These are phyloP conservation scores for Hypoxylon rickii DNA, from an alignment of 495 filamentous ascomycete species.

Conservation along the genomic window DNA sequence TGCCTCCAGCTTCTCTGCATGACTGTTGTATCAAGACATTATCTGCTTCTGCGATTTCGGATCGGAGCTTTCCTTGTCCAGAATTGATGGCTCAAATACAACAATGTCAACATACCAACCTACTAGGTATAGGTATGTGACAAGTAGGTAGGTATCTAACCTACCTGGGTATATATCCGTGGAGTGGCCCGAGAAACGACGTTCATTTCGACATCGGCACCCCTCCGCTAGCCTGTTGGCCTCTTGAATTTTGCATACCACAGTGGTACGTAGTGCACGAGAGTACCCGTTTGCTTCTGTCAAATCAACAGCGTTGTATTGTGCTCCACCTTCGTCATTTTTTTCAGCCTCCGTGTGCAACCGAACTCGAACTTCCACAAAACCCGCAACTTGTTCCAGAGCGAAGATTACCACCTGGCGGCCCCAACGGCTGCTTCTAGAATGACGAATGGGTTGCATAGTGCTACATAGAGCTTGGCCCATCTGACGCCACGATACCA, in stretches of 20 bases:
- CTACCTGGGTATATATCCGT: not conserved
- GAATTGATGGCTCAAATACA: too few relatives aligned
- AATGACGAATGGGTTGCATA: conserved; percentile 4
- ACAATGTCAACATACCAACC: not conserved
- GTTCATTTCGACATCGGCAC: conserved; percentile 20
- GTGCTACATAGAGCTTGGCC: conserved; percentile 13
- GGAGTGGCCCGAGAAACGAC: conserved; percentile 23
- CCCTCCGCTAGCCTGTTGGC: too few relatives aligned
- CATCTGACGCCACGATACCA: conserved; percentile 17
- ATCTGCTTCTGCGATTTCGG: conserved; percentile 25
- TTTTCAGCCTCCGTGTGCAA: conserved; percentile 38
- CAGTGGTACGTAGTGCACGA: conserved; percentile 1
- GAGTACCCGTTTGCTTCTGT: conserved; percentile 14
- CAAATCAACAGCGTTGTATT: conserved; percentile 15
- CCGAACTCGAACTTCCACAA: conserved; percentile 15
- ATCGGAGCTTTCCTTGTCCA: conserved; percentile 7
- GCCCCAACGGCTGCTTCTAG: conserved; percentile 13
- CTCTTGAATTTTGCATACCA: too few relatives aligned
- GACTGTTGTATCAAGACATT: not conserved
- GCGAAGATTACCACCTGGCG: too few relatives aligned
- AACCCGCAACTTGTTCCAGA: too few relatives aligned
- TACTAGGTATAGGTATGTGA: not conserved
- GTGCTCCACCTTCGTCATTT: conserved; percentile 35
- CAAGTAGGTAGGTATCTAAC: not conserved
- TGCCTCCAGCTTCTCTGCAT: too few relatives aligned